A percentile compares a stretch with the other conserved stretches of the same genome.
These are phyloP conservation scores for Podospora sp. DNA, from an alignment of 495 filamentous ascomycete species.

Conservation along the genomic window DNA sequence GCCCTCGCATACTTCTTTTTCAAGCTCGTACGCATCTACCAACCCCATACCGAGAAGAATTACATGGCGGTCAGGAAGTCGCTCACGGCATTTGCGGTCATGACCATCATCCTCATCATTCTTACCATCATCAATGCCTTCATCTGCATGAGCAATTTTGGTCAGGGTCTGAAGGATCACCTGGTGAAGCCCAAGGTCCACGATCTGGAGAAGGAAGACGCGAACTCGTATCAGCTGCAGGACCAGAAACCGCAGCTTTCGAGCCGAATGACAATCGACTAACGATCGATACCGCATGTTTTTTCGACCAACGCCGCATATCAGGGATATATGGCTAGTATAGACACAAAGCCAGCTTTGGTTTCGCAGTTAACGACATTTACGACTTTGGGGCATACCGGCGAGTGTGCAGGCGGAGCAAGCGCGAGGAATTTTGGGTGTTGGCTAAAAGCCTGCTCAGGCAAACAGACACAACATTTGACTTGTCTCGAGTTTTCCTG, in stretches of 20 bases:
- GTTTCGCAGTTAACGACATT: conserved; percentile 23
- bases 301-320: neutral
- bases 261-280: conserved; percentile 91
- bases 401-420: neutral
- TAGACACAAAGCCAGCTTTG: conserved; percentile 9
- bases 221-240: conserved; percentile 69
- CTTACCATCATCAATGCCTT: conserved; percentile 87
- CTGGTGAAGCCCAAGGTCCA: conserved; percentile 64
- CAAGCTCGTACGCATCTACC: conserved; percentile 96
- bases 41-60: conserved; percentile 46
- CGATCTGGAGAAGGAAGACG: conserved; percentile 70
- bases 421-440: neutral
- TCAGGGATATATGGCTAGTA: neutral
- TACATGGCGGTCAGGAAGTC: conserved; percentile 77
- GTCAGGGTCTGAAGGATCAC: conserved; percentile 85
- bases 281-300: conserved; percentile 23
- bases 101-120: conserved; percentile 86
- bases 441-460: neutral
- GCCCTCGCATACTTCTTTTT: conserved; percentile 96
- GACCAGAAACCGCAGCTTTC: conserved; percentile 62
- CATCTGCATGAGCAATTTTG: conserved; percentile 87
- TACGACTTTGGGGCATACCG: conserved; percentile 15
- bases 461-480: neutral
- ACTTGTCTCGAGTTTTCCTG: neutral
- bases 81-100: conserved; percentile 89